A percentile compares a stretch with the other conserved stretches of the same genome.
Conservation (phyloP, 78 protist genomes). For the Chrysochromulina parva region DNA sequence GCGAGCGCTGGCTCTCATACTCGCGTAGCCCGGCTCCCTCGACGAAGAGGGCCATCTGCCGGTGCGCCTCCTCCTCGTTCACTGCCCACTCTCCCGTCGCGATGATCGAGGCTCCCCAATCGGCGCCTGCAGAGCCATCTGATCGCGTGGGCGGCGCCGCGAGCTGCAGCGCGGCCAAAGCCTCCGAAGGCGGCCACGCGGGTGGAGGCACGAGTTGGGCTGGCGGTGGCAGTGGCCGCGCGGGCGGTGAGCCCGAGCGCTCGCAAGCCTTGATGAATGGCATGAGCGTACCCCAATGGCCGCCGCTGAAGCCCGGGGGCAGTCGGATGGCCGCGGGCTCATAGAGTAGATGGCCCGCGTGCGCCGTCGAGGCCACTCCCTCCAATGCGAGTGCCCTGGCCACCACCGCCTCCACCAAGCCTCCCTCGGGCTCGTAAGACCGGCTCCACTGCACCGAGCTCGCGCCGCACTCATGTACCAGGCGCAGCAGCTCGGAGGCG, state of each 20-base stretch:
- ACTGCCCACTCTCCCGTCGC: neutral
- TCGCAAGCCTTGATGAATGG: slow-evolving; percentile 13
- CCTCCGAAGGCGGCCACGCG: neutral
- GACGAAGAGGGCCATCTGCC: neutral
- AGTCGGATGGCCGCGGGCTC: neutral
- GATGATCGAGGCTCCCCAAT: neutral
- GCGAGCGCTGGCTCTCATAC: slow-evolving; percentile 23
- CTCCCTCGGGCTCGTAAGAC: neutral
- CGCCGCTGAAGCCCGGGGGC: neutral
- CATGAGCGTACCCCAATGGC: slow-evolving; percentile 48
- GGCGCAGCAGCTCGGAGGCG: neutral
- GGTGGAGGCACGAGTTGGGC: neutral
- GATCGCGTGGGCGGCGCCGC: neutral
- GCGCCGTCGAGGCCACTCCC: neutral
- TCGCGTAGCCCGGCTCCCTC: neutral
- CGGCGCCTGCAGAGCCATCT: neutral
- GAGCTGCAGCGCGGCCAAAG: neutral
- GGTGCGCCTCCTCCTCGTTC: slow-evolving; percentile 8
- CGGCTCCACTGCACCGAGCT: neutral
- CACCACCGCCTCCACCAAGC: neutral
- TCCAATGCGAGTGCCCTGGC: neutral
- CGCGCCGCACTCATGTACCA: neutral
- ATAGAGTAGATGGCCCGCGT: neutral
- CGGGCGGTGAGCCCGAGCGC: neutral
- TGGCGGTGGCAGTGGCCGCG: neutral